Percentiles rank a stretch among this genome's conserved stretches.
Conservation (phyloP, 2,329 filamentous ascomycete species). For the Graphium sp. region DNA sequence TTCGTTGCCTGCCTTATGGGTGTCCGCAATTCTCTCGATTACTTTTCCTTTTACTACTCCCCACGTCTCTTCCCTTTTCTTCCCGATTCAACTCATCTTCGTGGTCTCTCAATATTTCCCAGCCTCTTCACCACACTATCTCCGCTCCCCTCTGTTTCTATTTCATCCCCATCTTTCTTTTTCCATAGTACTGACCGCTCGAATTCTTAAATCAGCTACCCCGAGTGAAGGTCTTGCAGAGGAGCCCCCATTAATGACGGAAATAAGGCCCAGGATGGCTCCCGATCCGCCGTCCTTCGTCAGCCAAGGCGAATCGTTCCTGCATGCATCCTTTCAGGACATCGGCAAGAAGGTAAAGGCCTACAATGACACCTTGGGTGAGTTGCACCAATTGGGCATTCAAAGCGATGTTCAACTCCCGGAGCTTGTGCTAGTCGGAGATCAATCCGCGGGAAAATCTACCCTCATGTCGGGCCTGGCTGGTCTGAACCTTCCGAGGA, state of each 20-base stretch:
- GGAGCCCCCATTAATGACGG: conserved; percentile 18
- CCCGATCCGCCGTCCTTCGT: conserved; percentile 9
- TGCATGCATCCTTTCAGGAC: conserved; percentile 25
- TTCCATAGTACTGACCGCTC: too few relatives aligned
- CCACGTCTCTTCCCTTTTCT: too few relatives aligned
- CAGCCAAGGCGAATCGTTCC: conserved; percentile 19
- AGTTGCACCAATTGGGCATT: conserved; percentile 57
- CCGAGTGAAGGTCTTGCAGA: conserved; percentile 10
- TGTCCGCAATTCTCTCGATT: too few relatives aligned
- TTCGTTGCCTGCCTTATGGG: too few relatives aligned
- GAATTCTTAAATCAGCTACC: conserved; percentile 15
- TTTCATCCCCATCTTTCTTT: too few relatives aligned
- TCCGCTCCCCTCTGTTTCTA: neutral
- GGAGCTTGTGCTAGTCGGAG: conserved; percentile 68
- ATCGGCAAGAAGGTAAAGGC: conserved; percentile 48
- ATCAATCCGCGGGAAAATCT: conserved; percentile 74
- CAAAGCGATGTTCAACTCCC: conserved; percentile 56
- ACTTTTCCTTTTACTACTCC: too few relatives aligned
- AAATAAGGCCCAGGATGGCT: conserved; percentile 15
- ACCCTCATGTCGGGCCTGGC: conserved; percentile 47
- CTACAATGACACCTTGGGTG: conserved; percentile 47
- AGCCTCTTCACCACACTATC: neutral
- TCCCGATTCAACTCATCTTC: too few relatives aligned
- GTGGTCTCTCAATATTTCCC: neutral
- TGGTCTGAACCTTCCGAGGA: conserved; percentile 55